These are phyloP conservation scores for Ganoderma boninense DNA, from an alignment of 1,284 basidiomycete species.

Conservation along the genomic window DNA sequence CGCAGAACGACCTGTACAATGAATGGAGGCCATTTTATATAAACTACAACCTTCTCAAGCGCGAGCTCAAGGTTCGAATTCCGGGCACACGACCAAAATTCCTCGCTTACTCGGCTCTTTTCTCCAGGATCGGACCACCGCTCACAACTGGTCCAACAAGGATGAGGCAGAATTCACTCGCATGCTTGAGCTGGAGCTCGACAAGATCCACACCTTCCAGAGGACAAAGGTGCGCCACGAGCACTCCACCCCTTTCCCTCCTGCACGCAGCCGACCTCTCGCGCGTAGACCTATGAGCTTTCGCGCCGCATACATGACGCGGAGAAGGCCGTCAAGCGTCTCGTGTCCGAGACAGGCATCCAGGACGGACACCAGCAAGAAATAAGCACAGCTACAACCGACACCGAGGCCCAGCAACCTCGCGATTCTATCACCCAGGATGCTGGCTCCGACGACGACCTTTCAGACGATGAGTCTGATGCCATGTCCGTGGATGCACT, in stretches of 20 bases:
- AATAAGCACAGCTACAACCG: conserved; percentile 41
- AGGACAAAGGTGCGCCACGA: conserved; percentile 75
- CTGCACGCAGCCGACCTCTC: not conserved
- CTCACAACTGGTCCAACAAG: conserved; percentile 71
- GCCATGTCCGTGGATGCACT: conserved; percentile 78
- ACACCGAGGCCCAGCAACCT: conserved; percentile 67
- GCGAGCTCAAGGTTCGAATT: conserved; percentile 80
- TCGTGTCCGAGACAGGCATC: conserved; percentile 69
- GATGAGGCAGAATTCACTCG: conserved; percentile 86
- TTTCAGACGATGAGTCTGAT: conserved; percentile 64
- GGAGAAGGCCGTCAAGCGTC: conserved; percentile 79
- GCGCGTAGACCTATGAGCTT: conserved; percentile 81
- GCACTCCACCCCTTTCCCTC: not conserved
- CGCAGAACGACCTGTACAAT: conserved; percentile 82
- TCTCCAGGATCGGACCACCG: conserved; percentile 63
- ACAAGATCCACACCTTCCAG: conserved; percentile 97
- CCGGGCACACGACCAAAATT: conserved; percentile 23
- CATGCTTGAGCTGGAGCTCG: conserved; percentile 87
- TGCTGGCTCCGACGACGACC: conserved; percentile 66
- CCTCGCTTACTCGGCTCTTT: conserved; percentile 9
- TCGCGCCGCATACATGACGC: conserved; percentile 82
- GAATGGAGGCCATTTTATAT: conserved; percentile 94
- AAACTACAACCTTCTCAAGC: conserved; percentile 89
- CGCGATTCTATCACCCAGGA: conserved; percentile 65
- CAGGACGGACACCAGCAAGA: conserved; percentile 32